Base-by-base conservation (phyloP, 257 asterid species). In the Solanum piurae region DNA sequence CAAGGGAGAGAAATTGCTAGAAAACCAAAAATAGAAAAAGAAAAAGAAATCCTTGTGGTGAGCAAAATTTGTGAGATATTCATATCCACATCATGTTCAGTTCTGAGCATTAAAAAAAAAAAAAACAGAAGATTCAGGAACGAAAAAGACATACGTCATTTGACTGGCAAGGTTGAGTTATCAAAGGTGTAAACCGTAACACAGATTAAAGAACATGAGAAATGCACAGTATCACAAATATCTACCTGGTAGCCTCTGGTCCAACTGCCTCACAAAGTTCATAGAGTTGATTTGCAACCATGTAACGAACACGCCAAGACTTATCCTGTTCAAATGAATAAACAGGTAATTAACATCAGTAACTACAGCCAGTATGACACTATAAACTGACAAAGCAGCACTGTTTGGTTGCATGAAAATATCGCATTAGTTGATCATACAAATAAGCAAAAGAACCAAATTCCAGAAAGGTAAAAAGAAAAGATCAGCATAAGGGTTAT, bases 201-300 rank as follows among this genome's bases (percentile, higher is more conserved):
- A 36, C 83, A 74, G 49, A 74, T 80, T 49, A 49, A 18, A 82
- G 85, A 46, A 29, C 66, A 55, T 34, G 73, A 49, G 37, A 86
- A 71, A 33, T 27, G 69, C 74, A 46, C 55, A 20, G 83, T 52
- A 86, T 62, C 80, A 16, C 60, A 31, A 73, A 49, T 64, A 85
- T 66, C 49, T 84, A 91, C 93, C 91, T 91, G 87, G 91, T 91
- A 62, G 91, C 88, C 85, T 91, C 93, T 16, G 93, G 93, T 20
- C 93, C 93, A 84, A 91, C 93, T 83, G 93, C 93, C 86, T 91
- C 93, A 89, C 91, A 91, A 83, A 91, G 86, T 44, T 91, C 93
- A 84, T 91, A 88, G 7, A 91, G 89, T 86, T 91, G 93, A 86
- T 91, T 91, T 44, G 93, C 93, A 77, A 91, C 93, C 93, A 91